phyloP scores from a whole-genome alignment of 2,329 filamentous ascomycete species.

The Paracorniculantispora psalliotae region DNA sequence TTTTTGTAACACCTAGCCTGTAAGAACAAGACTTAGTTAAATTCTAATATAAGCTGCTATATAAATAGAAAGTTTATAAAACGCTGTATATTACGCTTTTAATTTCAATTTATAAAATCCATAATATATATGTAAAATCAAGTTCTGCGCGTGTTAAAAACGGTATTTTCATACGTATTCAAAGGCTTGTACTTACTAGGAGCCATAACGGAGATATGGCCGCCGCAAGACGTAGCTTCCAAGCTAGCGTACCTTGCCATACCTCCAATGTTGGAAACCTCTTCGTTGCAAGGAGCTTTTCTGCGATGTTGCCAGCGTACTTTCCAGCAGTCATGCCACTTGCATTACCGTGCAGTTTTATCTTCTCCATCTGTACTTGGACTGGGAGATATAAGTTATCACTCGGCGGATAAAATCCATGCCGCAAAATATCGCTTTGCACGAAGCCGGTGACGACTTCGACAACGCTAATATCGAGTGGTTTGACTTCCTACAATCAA shows the following conservation, averaged over 20 bases:
- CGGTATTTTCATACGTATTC: not conserved
- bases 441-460: constrained; percentile 16
- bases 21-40: not conserved
- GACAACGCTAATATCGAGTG: constrained; percentile 14
- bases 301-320: constrained; percentile 12
- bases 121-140: not conserved
- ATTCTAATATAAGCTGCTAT: not conserved
- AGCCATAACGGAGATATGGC: constrained; percentile 7
- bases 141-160: not conserved
- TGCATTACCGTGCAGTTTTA: constrained; percentile 11
- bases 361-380: not conserved
- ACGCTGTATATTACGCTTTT: not conserved
- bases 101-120: not conserved
- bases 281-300: constrained; percentile 2
- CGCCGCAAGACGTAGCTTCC: not conserved
- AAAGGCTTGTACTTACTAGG: constrained; percentile 11
- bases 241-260: constrained; percentile 12
- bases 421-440: constrained; percentile 13
- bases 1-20: too few species aligned
- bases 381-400: constrained; percentile 12
- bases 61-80: not conserved
- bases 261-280: constrained; percentile 6
- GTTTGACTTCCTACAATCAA: constrained; percentile 11
- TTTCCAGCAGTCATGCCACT: constrained; percentile 7
- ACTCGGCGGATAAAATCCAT: constrained; percentile 10